Conservation (phyloP, 495 filamentous ascomycete genomes). For the Gamarada debralockiae region DNA sequence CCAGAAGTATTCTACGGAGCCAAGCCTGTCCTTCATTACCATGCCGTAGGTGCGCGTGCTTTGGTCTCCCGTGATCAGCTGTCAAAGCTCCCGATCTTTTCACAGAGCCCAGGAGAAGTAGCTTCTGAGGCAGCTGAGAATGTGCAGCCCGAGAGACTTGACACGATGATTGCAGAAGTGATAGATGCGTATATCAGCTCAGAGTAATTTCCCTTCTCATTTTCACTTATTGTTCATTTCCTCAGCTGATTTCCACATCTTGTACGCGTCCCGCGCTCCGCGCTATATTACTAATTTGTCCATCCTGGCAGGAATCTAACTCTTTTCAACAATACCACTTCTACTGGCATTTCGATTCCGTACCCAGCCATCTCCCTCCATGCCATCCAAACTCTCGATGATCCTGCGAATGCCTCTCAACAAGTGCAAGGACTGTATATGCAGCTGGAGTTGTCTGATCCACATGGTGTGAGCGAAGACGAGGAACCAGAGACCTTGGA, state of each 20-base stretch:
- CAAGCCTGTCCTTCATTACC: constrained; percentile 77
- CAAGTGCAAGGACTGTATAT: constrained; percentile 70
- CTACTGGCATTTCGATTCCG: constrained; percentile 70
- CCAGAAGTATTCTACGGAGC: constrained; percentile 77
- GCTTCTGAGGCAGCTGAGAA: constrained; percentile 24
- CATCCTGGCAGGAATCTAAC: constrained; percentile 57
- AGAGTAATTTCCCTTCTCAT: constrained; percentile 48
- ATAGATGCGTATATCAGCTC: constrained; percentile 79
- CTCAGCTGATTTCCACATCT: background rate
- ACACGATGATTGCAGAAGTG: constrained; percentile 28
- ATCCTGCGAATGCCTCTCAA: constrained; percentile 27
- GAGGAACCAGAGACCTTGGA: constrained; percentile 68
- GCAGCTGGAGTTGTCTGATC: constrained; percentile 61
- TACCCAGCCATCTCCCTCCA: constrained; percentile 89
- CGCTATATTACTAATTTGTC: background rate
- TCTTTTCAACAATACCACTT: constrained; percentile 58
- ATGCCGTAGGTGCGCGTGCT: constrained; percentile 58
- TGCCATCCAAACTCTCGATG: constrained; percentile 64
- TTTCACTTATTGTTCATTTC: background rate
- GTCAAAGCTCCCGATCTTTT: constrained; percentile 48
- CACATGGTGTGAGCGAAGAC: constrained; percentile 34
- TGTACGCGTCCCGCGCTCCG: background rate
- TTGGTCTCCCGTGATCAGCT: constrained; percentile 40
- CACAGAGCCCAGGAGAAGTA: constrained; percentile 24
- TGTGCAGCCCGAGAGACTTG: background rate